Evolutionary conservation across 768 basidiomycete genomes (phyloP).

Genomic region (Hebeloma cylindrosporum): DNA sequence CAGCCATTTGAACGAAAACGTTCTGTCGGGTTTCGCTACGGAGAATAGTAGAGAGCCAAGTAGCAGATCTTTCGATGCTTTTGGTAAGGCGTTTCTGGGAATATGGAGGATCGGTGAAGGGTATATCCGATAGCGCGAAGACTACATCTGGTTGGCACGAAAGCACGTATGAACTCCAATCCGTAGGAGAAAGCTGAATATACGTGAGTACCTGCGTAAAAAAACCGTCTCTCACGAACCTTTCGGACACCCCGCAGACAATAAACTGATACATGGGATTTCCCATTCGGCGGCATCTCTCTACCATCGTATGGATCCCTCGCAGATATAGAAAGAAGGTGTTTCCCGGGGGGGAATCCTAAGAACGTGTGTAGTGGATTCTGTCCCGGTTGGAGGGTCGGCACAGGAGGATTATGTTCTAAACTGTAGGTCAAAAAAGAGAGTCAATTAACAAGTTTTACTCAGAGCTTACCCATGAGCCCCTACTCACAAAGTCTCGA

Average conservation of each 20-base stretch:
- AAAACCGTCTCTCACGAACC: constrained; percentile 37
- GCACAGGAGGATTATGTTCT: constrained; percentile 65
- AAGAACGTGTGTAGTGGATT: constrained; percentile 66
- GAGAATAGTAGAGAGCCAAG: constrained; percentile 64
- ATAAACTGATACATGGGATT: constrained; percentile 51
- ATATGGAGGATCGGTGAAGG: constrained; percentile 60
- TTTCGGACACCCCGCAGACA: constrained; percentile 72
- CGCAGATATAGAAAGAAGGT: constrained; percentile 59
- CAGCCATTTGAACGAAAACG: constrained; percentile 71
- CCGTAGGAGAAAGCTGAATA: constrained; percentile 49
- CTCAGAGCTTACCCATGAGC: background rate
- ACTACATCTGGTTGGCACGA: constrained; percentile 67
- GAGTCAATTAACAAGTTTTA: background rate
- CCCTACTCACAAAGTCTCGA: constrained; percentile 80
- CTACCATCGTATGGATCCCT: constrained; percentile 64
- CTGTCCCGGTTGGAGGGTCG: constrained; percentile 52
- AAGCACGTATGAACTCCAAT: constrained; percentile 56
- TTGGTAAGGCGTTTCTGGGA: constrained; percentile 81
- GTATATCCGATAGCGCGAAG: constrained; percentile 68
- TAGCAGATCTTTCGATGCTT: constrained; percentile 64
- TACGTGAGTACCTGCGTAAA: constrained; percentile 2
- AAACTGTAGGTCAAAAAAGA: constrained; percentile 40
- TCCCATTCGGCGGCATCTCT: constrained; percentile 75
- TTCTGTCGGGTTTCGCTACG: constrained; percentile 34
- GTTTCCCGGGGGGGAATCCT: constrained; percentile 47